phyloP scores from a whole-genome alignment of 768 basidiomycete genomes.

The Tricholoma terreum region DNA sequence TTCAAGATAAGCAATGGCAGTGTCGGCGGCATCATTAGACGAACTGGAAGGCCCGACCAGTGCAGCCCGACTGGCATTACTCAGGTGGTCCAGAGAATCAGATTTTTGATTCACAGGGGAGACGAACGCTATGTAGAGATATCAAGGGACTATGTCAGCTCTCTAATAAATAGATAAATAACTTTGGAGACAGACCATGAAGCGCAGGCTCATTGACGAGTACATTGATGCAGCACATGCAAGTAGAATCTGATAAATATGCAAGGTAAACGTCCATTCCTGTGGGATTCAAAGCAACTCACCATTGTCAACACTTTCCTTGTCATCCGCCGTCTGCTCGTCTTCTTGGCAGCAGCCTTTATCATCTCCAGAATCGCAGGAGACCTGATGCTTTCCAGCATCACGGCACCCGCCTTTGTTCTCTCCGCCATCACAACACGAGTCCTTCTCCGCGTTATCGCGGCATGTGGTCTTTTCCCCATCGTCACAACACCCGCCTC shows the following conservation, averaged over 20 bases:
- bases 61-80: not conserved
- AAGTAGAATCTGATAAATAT: not conserved
- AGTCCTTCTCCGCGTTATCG: too few relatives aligned
- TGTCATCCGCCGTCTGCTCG: not conserved
- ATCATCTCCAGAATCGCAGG: not conserved
- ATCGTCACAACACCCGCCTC: too few relatives aligned
- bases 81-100: not conserved
- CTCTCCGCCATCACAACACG: not conserved
- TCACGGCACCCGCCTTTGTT: not conserved
- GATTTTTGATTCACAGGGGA: not conserved
- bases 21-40: not conserved
- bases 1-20: not conserved
- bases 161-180: not conserved
- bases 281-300: not conserved
- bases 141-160: not conserved
- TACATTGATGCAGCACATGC: constrained; percentile 5
- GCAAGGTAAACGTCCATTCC: not conserved
- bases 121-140: not conserved
- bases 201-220: constrained; percentile 1
- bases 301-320: not conserved
- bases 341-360: not conserved
- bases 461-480: too few relatives aligned
- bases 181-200: not conserved
- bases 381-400: not conserved
- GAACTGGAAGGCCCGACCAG: not conserved